Conservation (phyloP, 179 eudicot genomes). For the Sideroxylon spinosum region DNA sequence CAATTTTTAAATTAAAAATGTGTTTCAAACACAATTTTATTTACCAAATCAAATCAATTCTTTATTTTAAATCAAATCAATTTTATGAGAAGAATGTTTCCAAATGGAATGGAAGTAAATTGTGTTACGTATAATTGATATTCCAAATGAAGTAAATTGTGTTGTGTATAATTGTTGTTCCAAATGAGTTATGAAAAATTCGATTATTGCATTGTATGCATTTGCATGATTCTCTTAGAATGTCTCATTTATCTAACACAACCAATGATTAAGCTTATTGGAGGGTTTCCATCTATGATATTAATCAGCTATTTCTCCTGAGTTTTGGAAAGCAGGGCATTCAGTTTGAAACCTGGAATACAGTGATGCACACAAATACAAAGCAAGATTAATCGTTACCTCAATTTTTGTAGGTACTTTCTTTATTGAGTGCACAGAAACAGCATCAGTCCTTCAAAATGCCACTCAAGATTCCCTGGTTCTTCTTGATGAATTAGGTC, state of each 20-base stretch:
- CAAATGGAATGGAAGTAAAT: not conserved
- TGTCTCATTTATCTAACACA: not conserved
- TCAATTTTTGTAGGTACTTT: constrained; percentile 68
- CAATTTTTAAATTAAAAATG: no score
- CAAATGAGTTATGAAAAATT: not conserved
- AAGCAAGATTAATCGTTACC: not conserved
- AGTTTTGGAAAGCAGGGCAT: not conserved
- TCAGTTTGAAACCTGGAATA: not conserved
- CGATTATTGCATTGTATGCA: not conserved
- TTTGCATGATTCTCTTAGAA: not conserved
- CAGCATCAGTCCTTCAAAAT: constrained; percentile 91
- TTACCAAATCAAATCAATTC: no score
- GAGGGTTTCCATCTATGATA: constrained; percentile 6
- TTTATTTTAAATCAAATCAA: no score
- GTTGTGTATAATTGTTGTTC: not conserved
- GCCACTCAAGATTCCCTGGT: constrained; percentile 94
- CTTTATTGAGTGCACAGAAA: constrained; percentile 93
- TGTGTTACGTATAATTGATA: not conserved
- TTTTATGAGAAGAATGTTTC: no score
- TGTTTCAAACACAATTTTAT: no score
- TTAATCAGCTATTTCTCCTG: not conserved
- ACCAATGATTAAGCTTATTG: not conserved
- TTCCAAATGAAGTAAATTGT: not conserved
- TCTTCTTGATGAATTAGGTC: constrained; percentile 93
- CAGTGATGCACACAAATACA: not conserved